A percentile compares a stretch with the other conserved stretches of the same genome.
Evolutionary conservation across 2,329 filamentous ascomycete species (phyloP).

Genomic region (Zarea fungicola): DNA sequence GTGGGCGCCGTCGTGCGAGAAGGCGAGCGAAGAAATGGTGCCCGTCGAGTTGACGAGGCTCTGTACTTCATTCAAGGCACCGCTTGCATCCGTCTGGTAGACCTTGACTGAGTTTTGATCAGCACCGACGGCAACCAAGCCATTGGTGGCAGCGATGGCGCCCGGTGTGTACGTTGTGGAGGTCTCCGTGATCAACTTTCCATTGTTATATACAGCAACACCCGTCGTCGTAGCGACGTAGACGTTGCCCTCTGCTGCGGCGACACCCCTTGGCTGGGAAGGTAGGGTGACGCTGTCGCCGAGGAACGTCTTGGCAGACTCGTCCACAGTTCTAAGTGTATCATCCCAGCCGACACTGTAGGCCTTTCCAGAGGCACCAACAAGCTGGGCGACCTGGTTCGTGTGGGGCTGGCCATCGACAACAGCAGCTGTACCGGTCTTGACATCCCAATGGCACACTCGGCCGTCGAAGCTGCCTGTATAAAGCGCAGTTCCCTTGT

Average conservation of each 20-base stretch:
- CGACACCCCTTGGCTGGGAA: slow-evolving; percentile 75
- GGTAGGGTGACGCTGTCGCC: slow-evolving; percentile 62
- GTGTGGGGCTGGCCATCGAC: slow-evolving; percentile 79
- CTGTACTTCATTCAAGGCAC: slow-evolving; percentile 48
- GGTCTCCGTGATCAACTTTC: slow-evolving; percentile 54
- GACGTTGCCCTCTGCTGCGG: slow-evolving; percentile 45
- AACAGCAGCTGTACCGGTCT: slow-evolving; percentile 60
- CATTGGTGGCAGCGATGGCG: slow-evolving; percentile 64
- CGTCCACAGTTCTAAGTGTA: slow-evolving; percentile 72
- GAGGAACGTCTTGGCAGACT: slow-evolving; percentile 68
- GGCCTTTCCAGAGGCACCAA: slow-evolving; percentile 56
- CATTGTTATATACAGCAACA: slow-evolving; percentile 52
- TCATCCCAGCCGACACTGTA: slow-evolving; percentile 95
- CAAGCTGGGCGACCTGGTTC: slow-evolving; percentile 78
- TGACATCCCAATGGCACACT: slow-evolving; percentile 77
- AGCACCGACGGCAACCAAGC: slow-evolving; percentile 68
- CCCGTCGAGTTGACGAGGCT: slow-evolving; percentile 65
- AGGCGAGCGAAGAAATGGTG: slow-evolving; percentile 72
- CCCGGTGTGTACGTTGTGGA: slow-evolving; percentile 62
- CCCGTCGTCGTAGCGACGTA: slow-evolving; percentile 53
- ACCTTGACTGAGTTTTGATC: slow-evolving; percentile 71
- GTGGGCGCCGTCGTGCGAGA: slow-evolving; percentile 70
- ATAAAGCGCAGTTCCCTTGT: slow-evolving; percentile 63
- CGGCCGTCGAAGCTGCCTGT: slow-evolving; percentile 92
- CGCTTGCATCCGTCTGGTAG: slow-evolving; percentile 53